Base-by-base conservation (phyloP, 768 basidiomycete species). In the Psilocybe subaeruginosa region DNA sequence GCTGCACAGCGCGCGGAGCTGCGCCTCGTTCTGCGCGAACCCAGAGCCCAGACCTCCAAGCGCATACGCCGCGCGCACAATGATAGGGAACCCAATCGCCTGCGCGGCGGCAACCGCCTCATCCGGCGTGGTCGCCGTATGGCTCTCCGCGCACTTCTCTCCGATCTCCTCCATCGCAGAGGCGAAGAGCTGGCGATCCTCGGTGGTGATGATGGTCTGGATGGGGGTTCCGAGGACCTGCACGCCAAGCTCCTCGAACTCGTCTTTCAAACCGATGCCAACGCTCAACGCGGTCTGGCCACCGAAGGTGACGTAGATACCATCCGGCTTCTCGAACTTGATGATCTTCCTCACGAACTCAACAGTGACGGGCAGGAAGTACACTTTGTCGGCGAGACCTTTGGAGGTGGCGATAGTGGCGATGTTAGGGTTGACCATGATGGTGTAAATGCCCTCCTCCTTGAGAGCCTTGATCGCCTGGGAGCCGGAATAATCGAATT, bases 391-490 rank as follows among this genome's bases (percentile, higher is more conserved):
- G 23, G 97, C 97, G 54, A 99, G 86, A 63, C 97, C 96, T 69
- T 95, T 95, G 51, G 94, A 96, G 0, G 95, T 97, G 48, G 95
- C 95, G 67, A 98, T 99, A 41, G 97, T 99, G 19, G 97, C 97
- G 68, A 99, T 99, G 77, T 99, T 99, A 29, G 97, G 97, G 77
- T 99, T 99, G 68, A 99, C 87, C 74, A 99, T 88, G 76, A 99
- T 95, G 61, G 97, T 99, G 78, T 97, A 99, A 71, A 99, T 99
- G 35, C 97, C 97, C 73, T 99, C 97, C 73, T 94, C 94, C 78
- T 99, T 99, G 66, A 99, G 84, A 8, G 97, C 97, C 77, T 99
- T 99, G 84, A 99, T 97, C 11, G 97, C 97, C 74, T 99, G 97
- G 41, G 95, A 97, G 64, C 97, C 97, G 0, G 97, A 99, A 78